Base-by-base conservation (phyloP, 345 rosid species). In the Eucalyptus lansdowneana region DNA sequence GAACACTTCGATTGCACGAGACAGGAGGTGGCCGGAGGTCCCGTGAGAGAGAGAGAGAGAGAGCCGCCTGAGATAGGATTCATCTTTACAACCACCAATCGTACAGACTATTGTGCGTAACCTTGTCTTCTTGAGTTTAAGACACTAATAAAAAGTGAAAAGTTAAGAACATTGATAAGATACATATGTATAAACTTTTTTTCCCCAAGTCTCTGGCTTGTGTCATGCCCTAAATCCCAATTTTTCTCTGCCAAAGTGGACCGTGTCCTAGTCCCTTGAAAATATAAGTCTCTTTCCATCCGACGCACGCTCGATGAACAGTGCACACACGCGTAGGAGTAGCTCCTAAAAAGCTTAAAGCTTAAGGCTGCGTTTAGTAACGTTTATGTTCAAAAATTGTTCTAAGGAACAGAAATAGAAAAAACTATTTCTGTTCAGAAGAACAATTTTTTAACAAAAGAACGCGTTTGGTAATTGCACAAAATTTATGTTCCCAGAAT, bases 381-480 rank as follows among this genome's bases (percentile, higher is more conserved):
- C 2, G 0, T 4, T 49, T 49, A 0, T 49, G 2, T 49, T 49
- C 6, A 49, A 49, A 49, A 49, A 49, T 49, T 49, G 0, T 12
- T 49, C 2, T 9, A 45, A 1, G 47, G 47, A 45, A 45, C 3
- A 9, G 9, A 45, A 45, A 45, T 9, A 9, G 1, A 45, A 45
- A 45, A 45, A 45, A 45, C 47, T 45, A 45, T 9, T 45, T 9
- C 1, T 45, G 4, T 45, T 45, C 4, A 4, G 1, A 1, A 3
- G 4, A 45, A 47, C 0, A 4, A 11, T 47, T 47, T 47, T 47
- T 11, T 4, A 47, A 47, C 5, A 1, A 0, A 11, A 47, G 0
- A 47, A 47, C 16, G 15, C 3, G 3, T 50, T 50, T 50, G 1
- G 3, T 50, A 50, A 50, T 0, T 14, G 0, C 1, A 50, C 7